Evolutionary conservation across 495 filamentous ascomycete genomes (phyloP), one percentile per base, ranked within the genome.

Genomic region (Hypoxylon cercidicola): DNA sequence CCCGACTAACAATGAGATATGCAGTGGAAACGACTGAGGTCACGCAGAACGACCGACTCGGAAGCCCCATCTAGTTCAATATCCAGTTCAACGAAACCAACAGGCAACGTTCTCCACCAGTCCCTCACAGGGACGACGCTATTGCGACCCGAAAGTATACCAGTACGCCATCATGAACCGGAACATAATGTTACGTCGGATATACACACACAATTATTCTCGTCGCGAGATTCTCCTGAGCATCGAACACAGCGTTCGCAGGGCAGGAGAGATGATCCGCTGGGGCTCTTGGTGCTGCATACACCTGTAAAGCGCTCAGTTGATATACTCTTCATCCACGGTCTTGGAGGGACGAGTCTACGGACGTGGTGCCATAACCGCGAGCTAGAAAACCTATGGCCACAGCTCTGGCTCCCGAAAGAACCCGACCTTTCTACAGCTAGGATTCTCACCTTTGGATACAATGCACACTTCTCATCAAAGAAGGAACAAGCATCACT

Each of bases 261-360:
- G 12, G 40, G 28, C 41, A 44, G 54, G n/a, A 39, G 40, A 9
- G 25, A 57, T 21, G 54, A 57, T 30, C 60, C 73, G 9, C 65
- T 77, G 6, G 76, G 76, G 0, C 71, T 81, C 0, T 60, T 57
- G 15, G 64, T 73, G n/a, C 25, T 79, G 0, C 55, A 78, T 30
- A 13, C 19, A 4, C 73, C 75, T 2, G 52, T 47, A 2, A 6
- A 45, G 5, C 60, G 60, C 2, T 64, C 49, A 4, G 41, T 71
- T 0, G 73, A 79, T 43, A 70, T 79, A 0, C 37, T 79, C 9
- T 77, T 78, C 34, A 63, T 79, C 8, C 76, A 79, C 60, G 75
- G 76, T 0, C 62, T 79, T 6, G 77, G 77, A 4, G 77, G 77
- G 0, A 70, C 67, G 0, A 77, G 75, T 37, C 49, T 62, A 9